A percentile compares a stretch with the other conserved stretches of the same genome.
Evolutionary conservation across 208 protist species (phyloP).

Genomic region (Acanthamoeba sp.): DNA sequence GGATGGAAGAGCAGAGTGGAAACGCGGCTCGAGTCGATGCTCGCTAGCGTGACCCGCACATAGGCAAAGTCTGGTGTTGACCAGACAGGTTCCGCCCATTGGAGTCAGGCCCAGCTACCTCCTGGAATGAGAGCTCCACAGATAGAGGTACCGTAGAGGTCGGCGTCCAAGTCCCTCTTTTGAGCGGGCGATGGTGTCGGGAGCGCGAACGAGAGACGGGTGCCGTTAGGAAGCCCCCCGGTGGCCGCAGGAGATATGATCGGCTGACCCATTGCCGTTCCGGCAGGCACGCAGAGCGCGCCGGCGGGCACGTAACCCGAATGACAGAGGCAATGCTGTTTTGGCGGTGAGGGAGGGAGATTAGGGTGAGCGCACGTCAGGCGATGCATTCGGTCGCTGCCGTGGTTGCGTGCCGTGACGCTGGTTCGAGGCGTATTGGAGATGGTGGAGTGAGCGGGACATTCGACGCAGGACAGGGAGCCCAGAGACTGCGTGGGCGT

Average conservation of each 20-base stretch:
- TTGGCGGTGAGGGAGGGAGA: not conserved
- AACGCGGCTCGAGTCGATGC: not conserved
- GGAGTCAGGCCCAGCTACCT: not conserved
- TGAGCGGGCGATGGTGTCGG: not conserved
- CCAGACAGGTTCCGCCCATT: not conserved
- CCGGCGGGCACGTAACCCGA: not conserved
- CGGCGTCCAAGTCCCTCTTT: not conserved
- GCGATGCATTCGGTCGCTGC: no score
- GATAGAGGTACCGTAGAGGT: not conserved
- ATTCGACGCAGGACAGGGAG: not conserved
- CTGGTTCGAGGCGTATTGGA: slow-evolving; percentile 43
- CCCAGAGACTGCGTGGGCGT: not conserved
- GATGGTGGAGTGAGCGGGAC: slow-evolving; percentile 20
- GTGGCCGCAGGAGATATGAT: not conserved
- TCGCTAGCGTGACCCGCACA: not conserved
- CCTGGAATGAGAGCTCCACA: no score
- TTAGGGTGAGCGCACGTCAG: no score
- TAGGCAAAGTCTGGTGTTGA: slow-evolving; percentile 36
- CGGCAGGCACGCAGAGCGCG: not conserved
- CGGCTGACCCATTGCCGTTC: not conserved
- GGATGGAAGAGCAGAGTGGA: not conserved
- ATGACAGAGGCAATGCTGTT: slow-evolving; percentile 1
- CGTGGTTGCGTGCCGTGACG: not conserved
- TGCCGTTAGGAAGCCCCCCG: not conserved
- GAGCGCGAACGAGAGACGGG: not conserved